Evolutionary conservation across 495 filamentous ascomycete species (phyloP), one percentile per base, ranked within the genome.

Genomic region (Lentithecium fluviatile): DNA sequence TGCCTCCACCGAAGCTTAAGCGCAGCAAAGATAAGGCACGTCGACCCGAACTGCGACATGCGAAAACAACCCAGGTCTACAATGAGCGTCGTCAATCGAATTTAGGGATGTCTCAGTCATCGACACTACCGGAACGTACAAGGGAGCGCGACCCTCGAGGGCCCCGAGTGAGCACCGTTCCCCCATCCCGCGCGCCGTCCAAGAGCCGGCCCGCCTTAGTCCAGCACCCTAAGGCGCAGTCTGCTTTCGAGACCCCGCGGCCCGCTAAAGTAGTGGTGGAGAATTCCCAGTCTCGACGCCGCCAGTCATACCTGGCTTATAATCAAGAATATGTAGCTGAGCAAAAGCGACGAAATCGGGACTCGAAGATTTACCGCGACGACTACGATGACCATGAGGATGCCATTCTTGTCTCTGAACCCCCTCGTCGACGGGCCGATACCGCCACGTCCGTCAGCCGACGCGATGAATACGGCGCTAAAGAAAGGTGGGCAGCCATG

Each of bases 61-160:
- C 67, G 17, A 52, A 54, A 24, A 60, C 60, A 6, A 46, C 38
- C 8, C 47, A 62, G 19, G 40, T 48, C 25, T 64, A 45, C 50
- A 52, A 53, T 24, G 32, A 26, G 29, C 29, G 29, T 32, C 29
- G 29, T 10, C 29, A 4, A 32, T 32, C 29, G 10, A 32, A 3
- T 10, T 4, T 32, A 32, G 54, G 66, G 13, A 52, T 64, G 48
- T 60, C 60, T 10, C 65, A 64, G 59, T 64, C 65, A 6, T 24
- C 29, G 20, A 49, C 34, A 10, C 52, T 62, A 15, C 55, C 60
- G 0, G 61, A 65, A 42, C 56, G 61, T 11, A 25, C 38, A 8
- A 45, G 57, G 10, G 57, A 61, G 45, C 38, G 57, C 10, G 62
- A 66, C 19, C 46, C 62, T 19, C 38, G 52, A 8, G 55, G n/a